A percentile compares a stretch with the other conserved stretches of the same genome.
These are phyloP conservation scores for Tolypocladium sp. DNA, from an alignment of 2,329 filamentous ascomycete genomes.

Conservation along the genomic window DNA sequence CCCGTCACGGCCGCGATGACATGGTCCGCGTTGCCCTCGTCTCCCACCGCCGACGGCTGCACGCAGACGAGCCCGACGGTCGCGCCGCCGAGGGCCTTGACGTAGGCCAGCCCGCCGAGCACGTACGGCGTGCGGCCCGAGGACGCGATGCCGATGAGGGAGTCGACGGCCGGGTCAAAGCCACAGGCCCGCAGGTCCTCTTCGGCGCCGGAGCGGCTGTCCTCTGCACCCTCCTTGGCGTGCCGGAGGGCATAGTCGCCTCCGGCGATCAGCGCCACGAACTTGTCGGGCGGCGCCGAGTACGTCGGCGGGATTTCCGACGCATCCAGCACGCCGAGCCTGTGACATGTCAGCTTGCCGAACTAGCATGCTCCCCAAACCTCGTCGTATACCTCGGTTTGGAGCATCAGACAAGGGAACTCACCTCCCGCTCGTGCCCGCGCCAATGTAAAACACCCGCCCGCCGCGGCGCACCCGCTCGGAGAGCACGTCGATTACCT, in stretches of 20 bases:
- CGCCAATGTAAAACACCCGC: constrained; percentile 19
- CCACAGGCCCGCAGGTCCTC: constrained; percentile 18
- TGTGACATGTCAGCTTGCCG: constrained; percentile 5
- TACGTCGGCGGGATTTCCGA: constrained; percentile 33
- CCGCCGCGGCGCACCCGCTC: constrained; percentile 8
- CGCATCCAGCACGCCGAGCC: constrained; percentile 29
- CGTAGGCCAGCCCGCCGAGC: constrained; percentile 20
- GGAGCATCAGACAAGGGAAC: neutral
- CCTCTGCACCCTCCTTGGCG: constrained; percentile 32
- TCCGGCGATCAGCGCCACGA: constrained; percentile 30
- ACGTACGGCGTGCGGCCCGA: constrained; percentile 33
- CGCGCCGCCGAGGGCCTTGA: constrained; percentile 21
- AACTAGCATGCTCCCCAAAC: neutral
- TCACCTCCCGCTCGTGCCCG: constrained; percentile 33
- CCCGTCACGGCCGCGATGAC: constrained; percentile 29
- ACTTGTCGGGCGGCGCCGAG: constrained; percentile 26
- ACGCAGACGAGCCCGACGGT: constrained; percentile 29
- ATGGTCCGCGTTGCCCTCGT: constrained; percentile 11
- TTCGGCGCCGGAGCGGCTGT: constrained; percentile 20
- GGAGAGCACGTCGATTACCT: constrained; percentile 6
- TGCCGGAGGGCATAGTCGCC: constrained; percentile 28
- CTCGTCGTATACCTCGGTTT: neutral
- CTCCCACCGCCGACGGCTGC: constrained; percentile 14
- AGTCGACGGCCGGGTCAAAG: constrained; percentile 21
- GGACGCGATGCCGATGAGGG: constrained; percentile 30